Evolutionary conservation across 768 basidiomycete species (phyloP).

Genomic region (Tulasnella sp.): DNA sequence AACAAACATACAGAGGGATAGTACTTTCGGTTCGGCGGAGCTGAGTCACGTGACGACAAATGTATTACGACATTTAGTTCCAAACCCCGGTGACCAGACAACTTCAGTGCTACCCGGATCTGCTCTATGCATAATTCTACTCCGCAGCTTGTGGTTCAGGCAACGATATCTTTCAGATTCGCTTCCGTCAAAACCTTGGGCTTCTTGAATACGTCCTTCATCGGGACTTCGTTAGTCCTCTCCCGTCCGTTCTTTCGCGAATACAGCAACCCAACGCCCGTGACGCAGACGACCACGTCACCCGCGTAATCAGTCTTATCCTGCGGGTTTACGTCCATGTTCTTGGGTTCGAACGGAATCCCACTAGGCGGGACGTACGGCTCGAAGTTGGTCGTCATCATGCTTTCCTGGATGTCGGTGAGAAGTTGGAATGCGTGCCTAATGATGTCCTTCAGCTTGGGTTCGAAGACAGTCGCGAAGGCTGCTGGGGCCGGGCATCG

Average conservation of each 20-base stretch:
- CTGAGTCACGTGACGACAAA: too few relatives aligned
- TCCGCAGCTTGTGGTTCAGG: too few relatives aligned
- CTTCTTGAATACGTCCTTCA: too few relatives aligned
- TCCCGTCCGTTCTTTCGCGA: neutral
- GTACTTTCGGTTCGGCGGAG: too few relatives aligned
- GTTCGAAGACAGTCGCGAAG: neutral
- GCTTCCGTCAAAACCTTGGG: too few relatives aligned
- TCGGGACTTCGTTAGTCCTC: neutral
- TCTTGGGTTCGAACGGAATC: neutral
- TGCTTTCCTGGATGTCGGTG: neutral
- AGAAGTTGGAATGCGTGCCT: neutral
- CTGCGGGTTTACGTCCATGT: neutral
- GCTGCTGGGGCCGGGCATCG: neutral
- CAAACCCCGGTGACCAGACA: too few relatives aligned
- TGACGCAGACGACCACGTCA: neutral
- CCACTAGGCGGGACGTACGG: neutral
- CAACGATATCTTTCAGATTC: too few relatives aligned
- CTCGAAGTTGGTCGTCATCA: neutral
- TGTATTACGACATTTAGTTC: too few relatives aligned
- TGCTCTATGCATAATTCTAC: too few relatives aligned
- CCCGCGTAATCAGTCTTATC: neutral
- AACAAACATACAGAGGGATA: too few relatives aligned
- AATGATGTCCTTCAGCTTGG: neutral
- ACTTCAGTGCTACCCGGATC: too few relatives aligned
- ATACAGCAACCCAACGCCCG: neutral